Evolutionary conservation across 2,329 filamentous ascomycete species (phyloP), one percentile per base, ranked within the genome.

Genomic region (Claviceps arundinis): DNA sequence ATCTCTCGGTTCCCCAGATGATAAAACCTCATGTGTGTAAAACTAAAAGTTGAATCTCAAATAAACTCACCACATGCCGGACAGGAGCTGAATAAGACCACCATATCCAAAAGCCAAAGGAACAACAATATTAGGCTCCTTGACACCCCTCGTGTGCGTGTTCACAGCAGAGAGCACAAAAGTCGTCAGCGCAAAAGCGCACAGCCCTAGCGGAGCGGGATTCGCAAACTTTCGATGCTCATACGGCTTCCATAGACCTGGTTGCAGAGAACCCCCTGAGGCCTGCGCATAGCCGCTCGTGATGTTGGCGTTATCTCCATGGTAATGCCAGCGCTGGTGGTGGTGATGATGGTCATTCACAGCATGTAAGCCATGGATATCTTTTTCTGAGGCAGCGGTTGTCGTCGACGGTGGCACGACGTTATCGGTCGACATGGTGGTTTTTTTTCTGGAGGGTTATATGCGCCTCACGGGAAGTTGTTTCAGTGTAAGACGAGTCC

Each of bases 131-230:
- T 81, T 85, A 47, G 85, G 82, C 2, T 64, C 65, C 1, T 68
- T 67, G 52, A 89, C 72, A 53, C 73, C 75, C 13, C 81, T 77
- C 2, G 82, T 71, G 50, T 78, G 73, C 67, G 88, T 74, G 71
- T 91, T 91, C 70, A 91, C 74, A 60, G 77, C 72, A 34, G 84
- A 87, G 48, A 91, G 77, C 40, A 91, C 80, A 65, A 91, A 91
- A 13, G 87, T 91, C 51, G 87, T 91, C 63, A 91, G 73, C 56
- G 87, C 87, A 72, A 91, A 91, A 64, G 84, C 87, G 56, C 74
- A 79, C 48, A 91, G 79, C 57, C 87, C 87, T 41, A 90, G 75
- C 34, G 86, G 87, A 50, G 84, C 85, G 4, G 87, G 87, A 70
- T 90, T 90, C 71, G 78, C 87, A 66, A 90, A 80, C 72, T 86